A percentile compares a stretch with the other conserved stretches of the same genome.
phyloP scores from a whole-genome alignment of 2,329 filamentous ascomycete genomes.

The Ilyonectria sp. region DNA sequence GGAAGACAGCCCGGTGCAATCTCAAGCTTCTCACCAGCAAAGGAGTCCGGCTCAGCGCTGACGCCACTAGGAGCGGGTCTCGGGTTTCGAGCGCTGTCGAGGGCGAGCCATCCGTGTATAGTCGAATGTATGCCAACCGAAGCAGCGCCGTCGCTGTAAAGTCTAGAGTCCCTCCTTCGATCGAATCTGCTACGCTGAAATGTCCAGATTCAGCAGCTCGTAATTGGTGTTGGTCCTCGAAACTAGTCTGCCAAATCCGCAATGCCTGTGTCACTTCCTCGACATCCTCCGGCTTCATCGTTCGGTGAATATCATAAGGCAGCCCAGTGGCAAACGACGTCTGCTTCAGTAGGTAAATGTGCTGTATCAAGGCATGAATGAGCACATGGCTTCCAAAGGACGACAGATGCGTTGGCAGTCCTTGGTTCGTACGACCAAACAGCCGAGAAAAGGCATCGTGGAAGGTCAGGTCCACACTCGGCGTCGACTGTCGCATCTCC shows the following conservation, averaged over 20 bases:
- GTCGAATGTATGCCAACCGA: conserved; percentile 74
- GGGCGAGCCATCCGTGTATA: conserved; percentile 76
- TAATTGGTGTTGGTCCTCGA: conserved; percentile 69
- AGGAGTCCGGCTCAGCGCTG: conserved; percentile 71
- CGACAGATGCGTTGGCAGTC: conserved; percentile 65
- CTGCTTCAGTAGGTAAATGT: conserved; percentile 79
- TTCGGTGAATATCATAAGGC: conserved; percentile 65
- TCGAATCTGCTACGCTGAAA: conserved; percentile 64
- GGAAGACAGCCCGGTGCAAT: conserved; percentile 75
- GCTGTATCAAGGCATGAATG: conserved; percentile 80
- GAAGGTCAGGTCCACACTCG: conserved; percentile 66
- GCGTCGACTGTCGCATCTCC: conserved; percentile 67
- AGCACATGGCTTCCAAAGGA: conserved; percentile 79
- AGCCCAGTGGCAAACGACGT: conserved; percentile 67
- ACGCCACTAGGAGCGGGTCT: conserved; percentile 74
- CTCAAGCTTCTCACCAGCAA: conserved; percentile 71
- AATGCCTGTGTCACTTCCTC: conserved; percentile 70
- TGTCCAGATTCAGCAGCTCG: conserved; percentile 65
- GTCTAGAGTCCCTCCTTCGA: conserved; percentile 72
- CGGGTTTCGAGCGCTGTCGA: conserved; percentile 76
- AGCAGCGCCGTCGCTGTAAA: conserved; percentile 76
- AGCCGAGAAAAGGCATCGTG: conserved; percentile 71
- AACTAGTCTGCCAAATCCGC: conserved; percentile 71
- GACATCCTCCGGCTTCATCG: conserved; percentile 68
- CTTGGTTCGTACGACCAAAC: conserved; percentile 66